Evolutionary conservation across 2,329 filamentous ascomycete species (phyloP), one percentile per base, ranked within the genome.

Genomic region (Xylariaceae sp.): DNA sequence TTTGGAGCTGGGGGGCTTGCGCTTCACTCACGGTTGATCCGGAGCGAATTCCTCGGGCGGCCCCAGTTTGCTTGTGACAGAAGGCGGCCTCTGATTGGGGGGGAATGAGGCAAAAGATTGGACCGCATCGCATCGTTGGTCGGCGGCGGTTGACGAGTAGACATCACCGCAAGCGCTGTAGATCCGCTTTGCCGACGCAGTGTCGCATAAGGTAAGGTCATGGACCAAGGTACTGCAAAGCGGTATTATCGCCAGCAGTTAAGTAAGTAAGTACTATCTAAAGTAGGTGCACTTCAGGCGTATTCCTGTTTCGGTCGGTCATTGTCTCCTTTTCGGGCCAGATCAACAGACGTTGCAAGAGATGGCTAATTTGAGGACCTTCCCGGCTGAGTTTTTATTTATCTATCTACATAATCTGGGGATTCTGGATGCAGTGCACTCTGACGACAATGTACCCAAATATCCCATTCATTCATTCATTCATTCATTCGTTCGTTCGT

Each of bases 1-100:
- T n/a, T n/a, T n/a, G n/a, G n/a, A 41, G 40, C 41, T 47, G 43
- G 49, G n/a, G n/a, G 45, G 48, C 43, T 47, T 42, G 41, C 39
- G 36, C 51, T 43, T 47, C 49, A 57, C 41, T 47, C 43, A 42
- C 39, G 36, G 53, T 43, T 48, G 50, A 57, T 56, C 51, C 54
- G 54, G 54, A 55, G 48, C 53, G 41, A 46, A 48, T 48, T 47
- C 47, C 45, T 47, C 50, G 7, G 11, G 53, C 40, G 52, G 51
- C 38, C 42, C 50, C 48, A 48, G 47, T 43, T 24, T 24, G 46
- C 48, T 52, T 45, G 40, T 42, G 41, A 31, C 26, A 21, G 36
- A 31, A 40, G 16, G 33, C 16, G 16, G 11, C 12, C 29, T 44
- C 24, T 39, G 28, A 48, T 45, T 47, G 39, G 46, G 44, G 44